Evolutionary conservation across 2,329 filamentous ascomycete species (phyloP).

Genomic region (Cercospora berteroae): DNA sequence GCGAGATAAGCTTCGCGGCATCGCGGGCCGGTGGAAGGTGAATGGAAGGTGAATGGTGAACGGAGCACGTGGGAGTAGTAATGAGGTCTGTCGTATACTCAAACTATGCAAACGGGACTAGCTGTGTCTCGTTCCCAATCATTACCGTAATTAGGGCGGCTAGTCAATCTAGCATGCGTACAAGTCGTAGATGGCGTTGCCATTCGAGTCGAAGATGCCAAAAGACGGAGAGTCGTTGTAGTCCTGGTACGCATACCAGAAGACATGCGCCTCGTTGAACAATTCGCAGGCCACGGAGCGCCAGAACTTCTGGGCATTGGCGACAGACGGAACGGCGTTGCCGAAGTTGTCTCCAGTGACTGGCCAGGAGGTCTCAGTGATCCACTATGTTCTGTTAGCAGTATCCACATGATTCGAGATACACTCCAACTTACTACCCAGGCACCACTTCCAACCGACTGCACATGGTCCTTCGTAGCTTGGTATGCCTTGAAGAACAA

Average conservation of each 20-base stretch:
- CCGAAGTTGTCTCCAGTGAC: conserved; percentile 55
- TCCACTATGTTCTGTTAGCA: conserved; percentile 17
- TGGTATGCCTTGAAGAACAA: conserved; percentile 52
- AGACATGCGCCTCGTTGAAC: conserved; percentile 52
- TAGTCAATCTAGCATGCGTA: conserved; percentile 19
- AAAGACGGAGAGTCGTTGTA: conserved; percentile 45
- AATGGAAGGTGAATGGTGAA: neutral
- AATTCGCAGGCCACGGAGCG: conserved; percentile 58
- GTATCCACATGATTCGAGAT: neutral
- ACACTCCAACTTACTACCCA: conserved; percentile 15
- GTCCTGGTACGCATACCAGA: conserved; percentile 63
- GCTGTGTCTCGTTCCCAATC: neutral
- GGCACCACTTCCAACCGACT: conserved; percentile 33
- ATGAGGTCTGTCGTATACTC: neutral
- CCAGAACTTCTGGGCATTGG: conserved; percentile 66
- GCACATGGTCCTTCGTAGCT: conserved; percentile 44
- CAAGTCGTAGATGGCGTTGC: conserved; percentile 36
- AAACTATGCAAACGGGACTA: neutral
- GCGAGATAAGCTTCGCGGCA: neutral
- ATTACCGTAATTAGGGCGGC: neutral
- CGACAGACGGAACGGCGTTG: conserved; percentile 53
- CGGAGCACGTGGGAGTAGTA: neutral
- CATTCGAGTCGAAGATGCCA: conserved; percentile 40
- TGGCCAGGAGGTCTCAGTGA: conserved; percentile 65
- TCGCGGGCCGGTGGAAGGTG: neutral